A percentile compares a stretch with the other conserved stretches of the same genome.
These are phyloP conservation scores for Trichoderma brevicompactum DNA, from an alignment of 2,329 filamentous ascomycete species.

Conservation along the genomic window DNA sequence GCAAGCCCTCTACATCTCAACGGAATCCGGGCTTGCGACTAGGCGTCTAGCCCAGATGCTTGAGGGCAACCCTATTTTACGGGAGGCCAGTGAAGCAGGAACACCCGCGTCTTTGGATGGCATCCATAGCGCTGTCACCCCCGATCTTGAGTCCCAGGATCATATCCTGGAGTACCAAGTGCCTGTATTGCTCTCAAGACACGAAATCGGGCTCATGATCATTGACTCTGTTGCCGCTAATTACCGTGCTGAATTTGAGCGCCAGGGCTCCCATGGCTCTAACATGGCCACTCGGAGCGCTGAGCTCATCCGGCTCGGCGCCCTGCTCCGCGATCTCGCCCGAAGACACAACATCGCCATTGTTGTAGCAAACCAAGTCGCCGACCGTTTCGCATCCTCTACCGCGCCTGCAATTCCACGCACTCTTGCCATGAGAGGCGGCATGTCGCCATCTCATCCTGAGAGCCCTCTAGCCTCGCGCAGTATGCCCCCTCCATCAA, in stretches of 20 bases:
- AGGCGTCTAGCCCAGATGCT: constrained; percentile 81
- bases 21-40: constrained; percentile 84
- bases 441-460: constrained; percentile 15
- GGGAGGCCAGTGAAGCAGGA: constrained; percentile 37
- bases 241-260: constrained; percentile 88
- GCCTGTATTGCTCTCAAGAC: constrained; percentile 77
- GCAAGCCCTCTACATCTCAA: constrained; percentile 90
- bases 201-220: constrained; percentile 79
- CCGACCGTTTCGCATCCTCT: constrained; percentile 71
- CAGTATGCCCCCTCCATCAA: constrained; percentile 43
- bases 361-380: constrained; percentile 94
- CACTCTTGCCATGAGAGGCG: background rate
- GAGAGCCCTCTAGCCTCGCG: constrained; percentile 58
- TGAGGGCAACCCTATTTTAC: constrained; percentile 64
- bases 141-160: constrained; percentile 91
- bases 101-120: constrained; percentile 67
- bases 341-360: constrained; percentile 75
- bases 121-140: constrained; percentile 80
- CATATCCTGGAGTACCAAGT: constrained; percentile 94
- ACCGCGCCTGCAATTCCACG: constrained; percentile 8
- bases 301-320: constrained; percentile 77
- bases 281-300: constrained; percentile 76
- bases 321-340: constrained; percentile 76
- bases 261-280: constrained; percentile 51
- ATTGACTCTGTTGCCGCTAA: constrained; percentile 95